Conservation (phyloP, 2,329 filamentous ascomycete species). For the Cryphonectria naterciae region DNA sequence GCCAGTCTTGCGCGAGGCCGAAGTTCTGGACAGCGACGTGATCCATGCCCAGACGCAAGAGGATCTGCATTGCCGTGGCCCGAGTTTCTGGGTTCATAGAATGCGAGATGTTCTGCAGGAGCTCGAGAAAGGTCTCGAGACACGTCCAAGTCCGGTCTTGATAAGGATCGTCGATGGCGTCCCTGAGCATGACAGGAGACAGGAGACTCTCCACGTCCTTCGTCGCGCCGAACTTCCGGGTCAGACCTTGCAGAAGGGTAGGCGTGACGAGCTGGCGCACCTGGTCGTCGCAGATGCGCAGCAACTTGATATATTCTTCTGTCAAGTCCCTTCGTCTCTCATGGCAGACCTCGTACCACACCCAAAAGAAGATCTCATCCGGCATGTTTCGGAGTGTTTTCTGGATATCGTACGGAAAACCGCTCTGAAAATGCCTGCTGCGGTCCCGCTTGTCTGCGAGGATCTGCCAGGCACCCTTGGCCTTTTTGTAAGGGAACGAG, state of each 20-base stretch:
- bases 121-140: slow-evolving; percentile 48
- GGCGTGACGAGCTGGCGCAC: slow-evolving; percentile 50
- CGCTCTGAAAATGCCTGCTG: slow-evolving; percentile 64
- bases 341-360: slow-evolving; percentile 61
- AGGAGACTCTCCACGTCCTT: slow-evolving; percentile 45
- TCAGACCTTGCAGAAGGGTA: slow-evolving; percentile 54
- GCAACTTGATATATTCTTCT: slow-evolving; percentile 62
- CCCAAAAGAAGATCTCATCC: slow-evolving; percentile 69
- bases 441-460: slow-evolving; percentile 54
- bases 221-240: slow-evolving; percentile 61
- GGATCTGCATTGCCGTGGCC: slow-evolving; percentile 48
- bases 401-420: slow-evolving; percentile 61
- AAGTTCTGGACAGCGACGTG: slow-evolving; percentile 49
- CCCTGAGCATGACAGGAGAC: slow-evolving; percentile 28
- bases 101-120: slow-evolving; percentile 45
- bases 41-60: slow-evolving; percentile 62
- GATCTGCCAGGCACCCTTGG: slow-evolving; percentile 51
- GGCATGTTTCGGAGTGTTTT: slow-evolving; percentile 53
- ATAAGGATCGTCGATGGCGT: slow-evolving; percentile 33
- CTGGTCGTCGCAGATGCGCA: slow-evolving; percentile 50
- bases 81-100: slow-evolving; percentile 41
- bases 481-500: slow-evolving; percentile 44
- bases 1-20: slow-evolving; percentile 45
- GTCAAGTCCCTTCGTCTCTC: slow-evolving; percentile 61
- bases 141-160: slow-evolving; percentile 48